Conservation (phyloP, 768 basidiomycete species). For the Infundibulicybe gibba region DNA sequence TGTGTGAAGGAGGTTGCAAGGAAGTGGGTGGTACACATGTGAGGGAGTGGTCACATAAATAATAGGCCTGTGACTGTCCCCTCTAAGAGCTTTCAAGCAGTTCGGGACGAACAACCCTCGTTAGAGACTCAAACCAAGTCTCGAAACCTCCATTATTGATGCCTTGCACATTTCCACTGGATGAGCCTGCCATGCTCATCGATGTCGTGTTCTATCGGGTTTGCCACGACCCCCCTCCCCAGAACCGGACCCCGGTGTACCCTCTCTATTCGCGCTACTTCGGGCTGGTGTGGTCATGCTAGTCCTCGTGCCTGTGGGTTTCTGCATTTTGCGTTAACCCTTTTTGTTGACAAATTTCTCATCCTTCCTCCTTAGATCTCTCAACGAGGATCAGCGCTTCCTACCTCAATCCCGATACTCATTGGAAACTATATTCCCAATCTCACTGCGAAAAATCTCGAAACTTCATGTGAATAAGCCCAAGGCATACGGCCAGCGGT, state of each 20-base stretch:
- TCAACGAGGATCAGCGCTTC: constrained; percentile 96
- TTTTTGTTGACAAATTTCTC: constrained; percentile 1
- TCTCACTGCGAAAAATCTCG: constrained; percentile 85
- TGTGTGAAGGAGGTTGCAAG: no score
- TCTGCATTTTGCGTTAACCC: no score
- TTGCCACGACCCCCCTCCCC: constrained; percentile 91
- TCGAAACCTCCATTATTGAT: no score
- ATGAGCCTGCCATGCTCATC: no score
- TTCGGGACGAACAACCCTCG: no score
- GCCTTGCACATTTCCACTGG: no score
- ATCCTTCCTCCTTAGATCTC: constrained; percentile 51
- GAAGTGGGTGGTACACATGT: no score
- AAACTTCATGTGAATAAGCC: constrained; percentile 80
- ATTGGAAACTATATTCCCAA: constrained; percentile 97
- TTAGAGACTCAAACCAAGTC: no score
- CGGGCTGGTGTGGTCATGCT: constrained; percentile 97
- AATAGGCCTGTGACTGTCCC: no score
- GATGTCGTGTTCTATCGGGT: no score
- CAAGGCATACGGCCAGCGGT: constrained; percentile 98
- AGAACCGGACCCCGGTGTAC: constrained; percentile 98
- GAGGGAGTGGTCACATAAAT: no score
- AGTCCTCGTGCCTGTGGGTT: constrained; percentile 90
- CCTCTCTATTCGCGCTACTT: constrained; percentile 99
- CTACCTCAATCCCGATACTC: constrained; percentile 89
- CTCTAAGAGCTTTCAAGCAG: no score